Evolutionary conservation across 345 rosid species (phyloP), one percentile per base, ranked within the genome.

Genomic region (Eutrema japonicum): DNA sequence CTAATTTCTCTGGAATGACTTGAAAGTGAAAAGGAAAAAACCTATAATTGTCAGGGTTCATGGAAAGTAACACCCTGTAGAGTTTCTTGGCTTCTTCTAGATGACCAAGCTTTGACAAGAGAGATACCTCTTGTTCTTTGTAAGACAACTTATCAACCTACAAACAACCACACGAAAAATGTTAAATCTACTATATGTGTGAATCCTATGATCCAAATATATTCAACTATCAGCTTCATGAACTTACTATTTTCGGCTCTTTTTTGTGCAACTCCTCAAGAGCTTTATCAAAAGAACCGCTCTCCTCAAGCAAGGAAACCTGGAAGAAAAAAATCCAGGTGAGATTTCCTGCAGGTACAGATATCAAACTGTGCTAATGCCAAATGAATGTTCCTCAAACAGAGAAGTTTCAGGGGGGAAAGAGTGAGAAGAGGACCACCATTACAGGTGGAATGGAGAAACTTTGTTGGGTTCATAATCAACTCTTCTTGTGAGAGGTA

Each of bases 41-140:
- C 99, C 98, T 87, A 82, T 96, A 96, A 73, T 96, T 92, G 83
- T 96, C 99, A 50, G 99, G 98, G 86, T 92, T 96, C 84, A 93
- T 82, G 48, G 86, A 82, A 68, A 96, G 97, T 53, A 96, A 83
- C 46, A 18, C 78, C 87, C 79, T 84, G 78, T 87, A 90, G 79
- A 89, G 73, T 69, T 86, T 85, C 71, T 77, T 87, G 66, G 87
- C 98, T 84, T 90, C 98, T 78, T 89, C 97, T 29, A 82, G 76
- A 55, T 38, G 85, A 51, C 83, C 92, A 85, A 87, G 83, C 84
- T 88, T 92, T 72, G 88, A 83, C 70, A 96, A 77, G 64, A 92
- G 88, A 72, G 90, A 83, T 59, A 83, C 98, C 80, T 90, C 95
- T 84, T 96, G 96, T 74, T 96, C 99, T 80, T 87, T 89, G 77